phyloP scores from a whole-genome alignment of 2,329 filamentous ascomycete genomes.

The Clarireedia hainanense region DNA sequence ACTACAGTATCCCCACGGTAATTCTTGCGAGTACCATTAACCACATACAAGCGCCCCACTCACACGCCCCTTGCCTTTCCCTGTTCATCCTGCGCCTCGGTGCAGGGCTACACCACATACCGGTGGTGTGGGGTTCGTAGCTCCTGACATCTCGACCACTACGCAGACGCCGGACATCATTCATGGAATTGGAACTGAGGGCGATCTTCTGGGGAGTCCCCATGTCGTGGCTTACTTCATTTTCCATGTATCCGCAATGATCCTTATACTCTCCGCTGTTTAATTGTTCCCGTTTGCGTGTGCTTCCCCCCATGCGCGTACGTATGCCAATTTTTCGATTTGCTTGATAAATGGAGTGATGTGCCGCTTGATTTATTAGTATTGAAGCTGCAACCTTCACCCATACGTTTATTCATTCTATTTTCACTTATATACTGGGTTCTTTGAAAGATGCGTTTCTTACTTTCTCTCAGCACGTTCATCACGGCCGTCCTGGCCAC shows the following conservation, averaged over 20 bases:
- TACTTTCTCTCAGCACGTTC: slow-evolving; percentile 21
- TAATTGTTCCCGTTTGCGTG: not conserved
- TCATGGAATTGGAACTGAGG: not conserved
- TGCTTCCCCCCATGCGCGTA: not conserved
- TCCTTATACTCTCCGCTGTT: not conserved
- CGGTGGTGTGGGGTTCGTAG: not conserved
- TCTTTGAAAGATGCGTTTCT: slow-evolving; percentile 20
- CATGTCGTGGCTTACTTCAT: no score
- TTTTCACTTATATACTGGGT: not conserved
- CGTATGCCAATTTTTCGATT: not conserved
- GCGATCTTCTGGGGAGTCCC: no score
- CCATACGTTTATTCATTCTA: not conserved
- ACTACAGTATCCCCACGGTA: no score
- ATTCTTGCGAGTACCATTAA: no score
- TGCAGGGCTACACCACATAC: not conserved
- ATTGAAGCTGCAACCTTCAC: not conserved
- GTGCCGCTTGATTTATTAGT: not conserved
- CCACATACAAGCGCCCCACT: not conserved
- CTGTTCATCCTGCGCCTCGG: not conserved
- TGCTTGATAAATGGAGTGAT: not conserved
- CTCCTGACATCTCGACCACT: slow-evolving; percentile 1
- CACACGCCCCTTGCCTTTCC: not conserved
- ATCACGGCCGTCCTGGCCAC: slow-evolving; percentile 22
- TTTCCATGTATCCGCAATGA: not conserved
- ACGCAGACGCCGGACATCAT: not conserved